phyloP scores from a whole-genome alignment of 2,329 filamentous ascomycete species.

The Microsporum ferrugineum region DNA sequence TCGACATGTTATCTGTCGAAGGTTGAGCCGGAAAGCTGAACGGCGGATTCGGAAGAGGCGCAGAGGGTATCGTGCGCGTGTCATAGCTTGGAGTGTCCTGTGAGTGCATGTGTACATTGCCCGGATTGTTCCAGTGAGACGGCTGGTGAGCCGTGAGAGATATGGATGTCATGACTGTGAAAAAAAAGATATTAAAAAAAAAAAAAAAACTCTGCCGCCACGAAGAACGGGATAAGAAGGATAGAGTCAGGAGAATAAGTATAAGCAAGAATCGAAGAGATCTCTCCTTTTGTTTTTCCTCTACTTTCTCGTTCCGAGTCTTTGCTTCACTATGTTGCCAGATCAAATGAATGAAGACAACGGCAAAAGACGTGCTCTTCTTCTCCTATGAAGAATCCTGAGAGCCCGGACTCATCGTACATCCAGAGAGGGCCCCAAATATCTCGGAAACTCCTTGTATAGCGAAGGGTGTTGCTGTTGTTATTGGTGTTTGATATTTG shows the following conservation, averaged over 20 bases:
- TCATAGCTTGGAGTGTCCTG: neutral
- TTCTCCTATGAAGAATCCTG: neutral
- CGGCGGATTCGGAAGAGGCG: neutral
- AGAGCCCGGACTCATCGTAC: neutral
- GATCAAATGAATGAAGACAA: neutral
- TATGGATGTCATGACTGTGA: neutral
- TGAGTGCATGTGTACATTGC: neutral
- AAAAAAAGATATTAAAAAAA: neutral
- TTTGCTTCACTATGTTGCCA: neutral
- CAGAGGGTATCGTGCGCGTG: neutral
- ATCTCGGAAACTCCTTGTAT: neutral
- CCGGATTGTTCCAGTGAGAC: neutral
- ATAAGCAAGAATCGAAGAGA: slow-evolving; percentile 1
- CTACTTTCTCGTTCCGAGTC: neutral
- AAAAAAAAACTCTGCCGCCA: neutral
- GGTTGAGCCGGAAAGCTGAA: neutral
- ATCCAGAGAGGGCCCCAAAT: neutral
- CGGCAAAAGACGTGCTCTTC: neutral
- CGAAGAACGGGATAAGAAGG: neutral
- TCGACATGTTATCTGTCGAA: neutral
- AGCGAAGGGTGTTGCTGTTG: neutral
- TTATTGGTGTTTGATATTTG: neutral
- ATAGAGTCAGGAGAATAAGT: neutral
- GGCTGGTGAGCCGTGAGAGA: neutral
- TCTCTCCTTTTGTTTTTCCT: neutral